phyloP scores from a whole-genome alignment of 2,329 filamentous ascomycete species.

The Colletotrichum ledebouriae region DNA sequence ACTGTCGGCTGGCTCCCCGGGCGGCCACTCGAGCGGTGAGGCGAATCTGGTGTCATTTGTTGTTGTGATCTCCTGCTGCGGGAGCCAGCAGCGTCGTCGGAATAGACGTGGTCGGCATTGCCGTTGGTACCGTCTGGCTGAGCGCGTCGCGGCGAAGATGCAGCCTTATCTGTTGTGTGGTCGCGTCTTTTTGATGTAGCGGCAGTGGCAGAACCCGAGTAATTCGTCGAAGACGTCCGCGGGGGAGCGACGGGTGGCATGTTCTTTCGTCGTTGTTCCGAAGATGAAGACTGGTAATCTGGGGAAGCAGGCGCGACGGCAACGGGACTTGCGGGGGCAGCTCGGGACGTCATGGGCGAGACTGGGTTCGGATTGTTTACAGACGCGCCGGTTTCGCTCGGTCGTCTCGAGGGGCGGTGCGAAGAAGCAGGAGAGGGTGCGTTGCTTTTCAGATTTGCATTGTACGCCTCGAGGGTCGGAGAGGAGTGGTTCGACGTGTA shows the following conservation, averaged over 20 bases:
- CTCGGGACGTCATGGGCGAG: conserved; percentile 63
- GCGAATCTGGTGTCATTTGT: conserved; percentile 54
- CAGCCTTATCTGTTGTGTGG: conserved; percentile 60
- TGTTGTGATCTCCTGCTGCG: conserved; percentile 57
- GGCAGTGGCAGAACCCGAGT: conserved; percentile 55
- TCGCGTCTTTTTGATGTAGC: conserved; percentile 60
- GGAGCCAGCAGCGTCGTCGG: conserved; percentile 54
- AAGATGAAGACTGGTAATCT: conserved; percentile 59
- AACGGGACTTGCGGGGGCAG: conserved; percentile 59
- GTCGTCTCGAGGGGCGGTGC: conserved; percentile 66
- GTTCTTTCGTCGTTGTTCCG: conserved; percentile 69
- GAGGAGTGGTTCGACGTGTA: conserved; percentile 67
- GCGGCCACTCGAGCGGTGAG: conserved; percentile 55
- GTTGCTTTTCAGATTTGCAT: conserved; percentile 64
- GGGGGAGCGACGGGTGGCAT: conserved; percentile 82
- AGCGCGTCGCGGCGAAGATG: conserved; percentile 58
- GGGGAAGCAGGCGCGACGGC: conserved; percentile 55
- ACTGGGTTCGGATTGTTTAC: conserved; percentile 52
- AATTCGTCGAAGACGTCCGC: conserved; percentile 80
- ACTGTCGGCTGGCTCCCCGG: conserved; percentile 49
- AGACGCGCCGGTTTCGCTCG: conserved; percentile 62
- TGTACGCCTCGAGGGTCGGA: conserved; percentile 68
- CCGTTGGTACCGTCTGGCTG: conserved; percentile 54
- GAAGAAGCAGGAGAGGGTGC: conserved; percentile 65
- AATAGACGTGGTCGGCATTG: conserved; percentile 48